Base-by-base conservation (phyloP, 352 stramenopile genomes). In the Paralagenidium karlingii region DNA sequence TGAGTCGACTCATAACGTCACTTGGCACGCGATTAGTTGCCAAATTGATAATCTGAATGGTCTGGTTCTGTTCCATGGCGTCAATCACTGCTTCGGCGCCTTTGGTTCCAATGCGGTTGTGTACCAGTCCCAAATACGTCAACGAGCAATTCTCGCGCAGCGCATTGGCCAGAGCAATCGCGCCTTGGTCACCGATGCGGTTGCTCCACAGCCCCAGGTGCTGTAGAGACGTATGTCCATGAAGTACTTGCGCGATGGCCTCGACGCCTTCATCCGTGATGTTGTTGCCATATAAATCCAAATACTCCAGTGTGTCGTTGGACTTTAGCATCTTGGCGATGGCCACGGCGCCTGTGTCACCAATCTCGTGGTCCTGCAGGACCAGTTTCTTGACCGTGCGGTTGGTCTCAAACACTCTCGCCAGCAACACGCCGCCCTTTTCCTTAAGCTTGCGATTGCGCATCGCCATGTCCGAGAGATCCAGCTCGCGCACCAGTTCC, bases 311-410 rank as follows among this genome's bases (percentile, higher is more conserved):
- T 26, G 71, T 84, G 21, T 56, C 53, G 53, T 85, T 88, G 43
- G 52, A 57, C 34, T 69, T 71, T 33, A 85, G 47, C 71, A 83
- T 83, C 26, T 79, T 70, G 7, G 71, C 65, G 25, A 88, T 61
- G 21, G 71, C 71, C 8, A 60, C 40, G 0, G 68, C 75, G 5
- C 75, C 68, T 5, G 64, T 48, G 51, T 85, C 71, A 16, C 64
- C 68, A 11, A 88, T 82, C 10, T 51, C 52, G 45, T 88, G 75
- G 40, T 88, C 68, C 12, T 62, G 63, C 37, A 87, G 61, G 33
- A 82, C 41, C 25, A 87, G 63, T 16, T 62, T 68, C 11, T 58
- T 59, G 20, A 87, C 70, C 2, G 68, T 83, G 25, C 47, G 51
- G 34, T 87, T 84, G 0, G 58, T 60, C 19, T 55, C 53, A n/a